Evolutionary conservation across 164 flowering plant species (phyloP).

Genomic region (Taxillus chinensis): DNA sequence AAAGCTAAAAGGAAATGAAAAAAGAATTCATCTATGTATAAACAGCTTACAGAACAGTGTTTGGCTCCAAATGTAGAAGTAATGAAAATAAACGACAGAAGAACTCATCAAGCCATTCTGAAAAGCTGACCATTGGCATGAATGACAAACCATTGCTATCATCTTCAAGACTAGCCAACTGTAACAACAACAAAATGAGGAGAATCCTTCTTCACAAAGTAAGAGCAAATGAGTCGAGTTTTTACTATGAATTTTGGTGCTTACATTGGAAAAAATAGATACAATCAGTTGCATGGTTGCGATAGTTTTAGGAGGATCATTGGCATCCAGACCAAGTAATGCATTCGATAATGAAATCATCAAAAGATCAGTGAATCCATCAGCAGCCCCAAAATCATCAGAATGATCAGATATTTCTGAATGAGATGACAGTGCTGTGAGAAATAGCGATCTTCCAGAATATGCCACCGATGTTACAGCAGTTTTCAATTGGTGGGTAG

Average conservation of each 20-base stretch:
- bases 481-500: slow-evolving; percentile 92
- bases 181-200: slow-evolving; percentile 19
- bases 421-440: slow-evolving; percentile 43
- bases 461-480: slow-evolving; percentile 89
- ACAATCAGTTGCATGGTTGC: slow-evolving; percentile 96
- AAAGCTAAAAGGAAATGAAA: not conserved
- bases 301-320: slow-evolving; percentile 96
- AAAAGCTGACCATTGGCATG: slow-evolving; percentile 51
- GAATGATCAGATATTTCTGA: slow-evolving; percentile 28
- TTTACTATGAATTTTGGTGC: slow-evolving; percentile 8
- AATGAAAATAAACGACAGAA: slow-evolving; percentile 80
- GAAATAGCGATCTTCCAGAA: slow-evolving; percentile 75
- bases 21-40: slow-evolving; percentile 1
- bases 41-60: slow-evolving; percentile 66
- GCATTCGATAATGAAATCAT: slow-evolving; percentile 77
- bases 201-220: slow-evolving; percentile 6
- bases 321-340: slow-evolving; percentile 98
- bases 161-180: slow-evolving; percentile 76
- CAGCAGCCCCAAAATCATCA: slow-evolving; percentile 26
- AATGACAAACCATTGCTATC: slow-evolving; percentile 28
- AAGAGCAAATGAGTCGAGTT: slow-evolving; percentile 1
- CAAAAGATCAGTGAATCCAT: slow-evolving; percentile 44
- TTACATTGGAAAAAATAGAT: slow-evolving; percentile 91
- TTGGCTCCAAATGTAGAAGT: slow-evolving; percentile 85
- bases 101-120: slow-evolving; percentile 98